phyloP scores from a whole-genome alignment of 176 grass and related monocot species.

The Phyllostachys edulis region DNA sequence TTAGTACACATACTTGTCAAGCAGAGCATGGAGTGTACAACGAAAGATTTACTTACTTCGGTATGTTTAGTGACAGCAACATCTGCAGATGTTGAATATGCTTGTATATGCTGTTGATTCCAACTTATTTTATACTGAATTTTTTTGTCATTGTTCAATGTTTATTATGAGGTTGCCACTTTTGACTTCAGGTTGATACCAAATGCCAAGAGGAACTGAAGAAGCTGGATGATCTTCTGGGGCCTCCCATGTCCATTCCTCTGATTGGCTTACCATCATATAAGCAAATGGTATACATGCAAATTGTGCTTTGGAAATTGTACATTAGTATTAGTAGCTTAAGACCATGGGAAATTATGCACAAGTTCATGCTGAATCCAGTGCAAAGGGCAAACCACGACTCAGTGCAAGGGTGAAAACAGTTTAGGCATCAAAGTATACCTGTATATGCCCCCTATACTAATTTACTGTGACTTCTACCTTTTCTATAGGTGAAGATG shows the following conservation, averaged over 20 bases:
- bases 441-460: not conserved
- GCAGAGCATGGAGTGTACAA: slow-evolving; percentile 51
- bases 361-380: not conserved
- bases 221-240: slow-evolving; percentile 60
- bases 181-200: slow-evolving; percentile 50
- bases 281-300: slow-evolving; percentile 56
- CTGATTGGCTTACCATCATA: slow-evolving; percentile 61
- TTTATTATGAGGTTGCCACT: not conserved
- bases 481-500: slow-evolving; percentile 48
- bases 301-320: not conserved
- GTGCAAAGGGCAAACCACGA: not conserved
- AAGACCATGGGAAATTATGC: not conserved
- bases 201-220: slow-evolving; percentile 47
- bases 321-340: not conserved
- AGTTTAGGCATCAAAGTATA: not conserved
- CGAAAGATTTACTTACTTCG: slow-evolving; percentile 43
- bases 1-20: slow-evolving; percentile 54
- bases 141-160: not conserved
- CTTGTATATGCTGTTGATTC: not conserved
- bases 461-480: slow-evolving; percentile 22
- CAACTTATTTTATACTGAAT: not conserved
- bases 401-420: not conserved
- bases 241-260: slow-evolving; percentile 61
- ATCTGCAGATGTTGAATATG: not conserved
- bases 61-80: slow-evolving; percentile 38